Base-by-base conservation (phyloP, 2,329 filamentous ascomycete species). In the Colletotrichum camelliae region DNA sequence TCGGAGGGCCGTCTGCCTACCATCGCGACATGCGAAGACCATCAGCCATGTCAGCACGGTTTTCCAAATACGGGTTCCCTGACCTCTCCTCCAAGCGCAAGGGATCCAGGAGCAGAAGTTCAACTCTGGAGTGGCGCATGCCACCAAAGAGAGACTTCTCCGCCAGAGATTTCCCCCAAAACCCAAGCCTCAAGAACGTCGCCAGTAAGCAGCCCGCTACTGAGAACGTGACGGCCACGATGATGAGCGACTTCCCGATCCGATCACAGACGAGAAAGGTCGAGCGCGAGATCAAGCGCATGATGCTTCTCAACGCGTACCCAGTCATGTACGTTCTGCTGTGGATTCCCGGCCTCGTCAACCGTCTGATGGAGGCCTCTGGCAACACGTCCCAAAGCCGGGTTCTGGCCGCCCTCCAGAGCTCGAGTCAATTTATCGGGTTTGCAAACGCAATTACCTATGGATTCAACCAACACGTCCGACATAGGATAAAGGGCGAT, bases 361-460 rank as follows among this genome's bases (percentile, higher is more conserved):
- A 85, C 78, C 80, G 82, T 33, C 67, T 82, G 55, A 79, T 79
- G 55, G 83, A 83, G 77, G 80, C 77, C 31, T 78, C 80, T 3
- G 82, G 78, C 16, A 65, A 77, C 8, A n/a, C 31, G 9, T 69
- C 68, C 0, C 70, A 73, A 15, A 76, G 74, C 60, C 77, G 74
- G 2, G 78, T 79, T 77, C 72, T 83, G 39, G 52, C 65, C 27
- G 80, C 83, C 15, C 67, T 84, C 67, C 84, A 86, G 75, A 80
- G 81, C 24, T 82, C 81, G 61, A 85, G 83, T 8, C 84, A 85
- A 72, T 86, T 81, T 55, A 80, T 86, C 13, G 83, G 84, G 1
- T 70, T 85, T 13, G 84, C 83, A 1, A 86, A 85, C 70, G 84
- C 84, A 3, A 69, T 85, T 27, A 84, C 84, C 2, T 86, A 85